These are phyloP conservation scores for Aechmea fasciata DNA, from an alignment of 176 grass and related monocot species.

Conservation along the genomic window DNA sequence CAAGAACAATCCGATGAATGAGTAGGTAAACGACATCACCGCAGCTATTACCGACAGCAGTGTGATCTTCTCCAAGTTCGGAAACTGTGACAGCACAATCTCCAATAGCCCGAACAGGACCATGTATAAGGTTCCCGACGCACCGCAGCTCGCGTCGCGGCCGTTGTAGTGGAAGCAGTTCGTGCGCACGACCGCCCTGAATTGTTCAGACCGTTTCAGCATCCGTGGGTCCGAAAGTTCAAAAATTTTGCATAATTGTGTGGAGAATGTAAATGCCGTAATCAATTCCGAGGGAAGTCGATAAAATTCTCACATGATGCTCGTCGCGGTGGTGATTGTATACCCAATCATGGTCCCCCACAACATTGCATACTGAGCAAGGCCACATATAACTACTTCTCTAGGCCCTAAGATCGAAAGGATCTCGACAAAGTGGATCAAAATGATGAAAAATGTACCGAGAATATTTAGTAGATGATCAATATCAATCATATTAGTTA, in stretches of 20 bases:
- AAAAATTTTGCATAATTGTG: too few relatives aligned
- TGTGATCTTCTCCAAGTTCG: conserved; percentile 83
- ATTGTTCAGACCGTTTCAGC: not conserved
- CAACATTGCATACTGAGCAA: conserved; percentile 58
- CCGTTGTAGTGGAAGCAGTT: conserved; percentile 57
- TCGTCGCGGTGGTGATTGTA: conserved; percentile 85
- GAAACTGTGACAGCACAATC: conserved; percentile 65
- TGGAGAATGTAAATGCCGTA: too few relatives aligned
- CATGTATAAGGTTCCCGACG: conserved; percentile 83
- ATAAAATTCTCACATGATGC: conserved; percentile 53
- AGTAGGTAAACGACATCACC: conserved; percentile 86
- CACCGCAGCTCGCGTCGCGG: conserved; percentile 39
- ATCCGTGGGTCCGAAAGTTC: too few relatives aligned
- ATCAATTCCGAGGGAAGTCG: not conserved
- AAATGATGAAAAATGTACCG: not conserved
- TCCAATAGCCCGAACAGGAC: conserved; percentile 60
- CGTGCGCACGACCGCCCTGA: conserved; percentile 63
- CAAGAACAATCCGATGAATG: conserved; percentile 52
- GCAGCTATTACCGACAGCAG: conserved; percentile 67
- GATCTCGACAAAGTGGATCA: not conserved
- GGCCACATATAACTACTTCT: conserved; percentile 57
- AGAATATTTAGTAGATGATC: not conserved
- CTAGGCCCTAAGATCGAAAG: conserved; percentile 28
- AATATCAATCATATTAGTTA: conserved; percentile 13
- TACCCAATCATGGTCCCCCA: conserved; percentile 83